A percentile compares a stretch with the other conserved stretches of the same genome.
Evolutionary conservation across 805 yeast species (phyloP).

Genomic region (Candida morakotiae): DNA sequence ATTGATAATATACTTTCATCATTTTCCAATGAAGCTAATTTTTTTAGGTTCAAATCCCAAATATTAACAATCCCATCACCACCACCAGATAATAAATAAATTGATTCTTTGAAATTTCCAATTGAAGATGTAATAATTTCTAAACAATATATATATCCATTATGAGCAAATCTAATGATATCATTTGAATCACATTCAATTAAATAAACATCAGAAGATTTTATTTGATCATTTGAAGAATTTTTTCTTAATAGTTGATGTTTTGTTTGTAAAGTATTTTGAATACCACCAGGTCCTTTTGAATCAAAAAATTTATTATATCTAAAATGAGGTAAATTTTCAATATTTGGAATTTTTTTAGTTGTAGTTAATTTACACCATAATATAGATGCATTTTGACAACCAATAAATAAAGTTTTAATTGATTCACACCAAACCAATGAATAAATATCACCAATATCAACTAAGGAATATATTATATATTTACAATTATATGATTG

Average conservation of each 20-base stretch:
- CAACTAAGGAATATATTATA: conserved; percentile 78
- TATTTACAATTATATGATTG: conserved; percentile 46
- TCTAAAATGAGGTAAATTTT: conserved; percentile 51
- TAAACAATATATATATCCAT: conserved; percentile 83
- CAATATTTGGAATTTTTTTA: conserved; percentile 10
- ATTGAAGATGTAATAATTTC: conserved; percentile 24
- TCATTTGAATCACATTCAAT: conserved; percentile 68
- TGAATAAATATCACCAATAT: conserved; percentile 92
- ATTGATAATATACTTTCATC: conserved; percentile 71
- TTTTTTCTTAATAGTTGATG: conserved; percentile 18
- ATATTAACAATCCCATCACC: conserved; percentile 88
- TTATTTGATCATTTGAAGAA: conserved; percentile 6
- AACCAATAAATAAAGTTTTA: conserved; percentile 73
- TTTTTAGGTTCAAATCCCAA: conserved; percentile 49
- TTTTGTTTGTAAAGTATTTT: conserved; percentile 25
- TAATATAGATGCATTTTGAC: conserved; percentile 86
- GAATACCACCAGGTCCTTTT: conserved; percentile 71
- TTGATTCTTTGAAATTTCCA: conserved; percentile 13
- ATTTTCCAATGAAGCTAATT: conserved; percentile 46
- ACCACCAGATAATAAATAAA: conserved; percentile 52
- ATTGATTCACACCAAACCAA: conserved; percentile 60
- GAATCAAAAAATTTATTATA: conserved; percentile 89
- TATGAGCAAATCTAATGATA: conserved; percentile 78
- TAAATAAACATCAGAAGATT: conserved; percentile 19
- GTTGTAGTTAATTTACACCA: conserved; percentile 47